A percentile compares a stretch with the other conserved stretches of the same genome.
Evolutionary conservation across 2,329 filamentous ascomycete species (phyloP).

Genomic region (Ophidiomyces ophidiicola): DNA sequence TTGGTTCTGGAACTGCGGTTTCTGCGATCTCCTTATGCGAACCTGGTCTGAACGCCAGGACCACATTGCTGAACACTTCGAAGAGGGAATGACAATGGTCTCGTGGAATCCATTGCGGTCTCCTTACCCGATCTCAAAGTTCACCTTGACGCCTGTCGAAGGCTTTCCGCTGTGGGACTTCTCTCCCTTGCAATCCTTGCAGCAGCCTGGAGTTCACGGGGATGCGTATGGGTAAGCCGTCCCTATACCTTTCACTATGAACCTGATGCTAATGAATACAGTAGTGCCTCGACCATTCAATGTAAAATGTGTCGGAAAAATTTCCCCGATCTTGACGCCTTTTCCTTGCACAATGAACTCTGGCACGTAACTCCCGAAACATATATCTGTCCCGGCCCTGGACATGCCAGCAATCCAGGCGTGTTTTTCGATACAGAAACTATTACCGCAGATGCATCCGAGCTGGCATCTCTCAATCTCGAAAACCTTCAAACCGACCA

Average conservation of each 20-base stretch:
- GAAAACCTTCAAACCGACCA: conserved; percentile 3
- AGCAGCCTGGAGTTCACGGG: conserved; percentile 9
- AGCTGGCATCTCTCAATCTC: conserved; percentile 2
- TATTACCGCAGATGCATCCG: conserved; percentile 2
- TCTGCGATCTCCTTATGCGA: conserved; percentile 12
- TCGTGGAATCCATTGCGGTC: conserved; percentile 14
- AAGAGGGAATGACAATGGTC: conserved; percentile 11
- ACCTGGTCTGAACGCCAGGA: conserved; percentile 15
- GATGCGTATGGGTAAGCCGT: conserved; percentile 7
- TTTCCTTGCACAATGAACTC: conserved; percentile 8
- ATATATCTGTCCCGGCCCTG: conserved; percentile 11
- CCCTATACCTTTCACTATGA: neutral
- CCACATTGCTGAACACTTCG: conserved; percentile 14
- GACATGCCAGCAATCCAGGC: conserved; percentile 7
- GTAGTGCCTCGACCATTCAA: neutral
- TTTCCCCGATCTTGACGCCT: conserved; percentile 5
- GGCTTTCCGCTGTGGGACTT: conserved; percentile 12
- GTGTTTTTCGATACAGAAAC: conserved; percentile 11
- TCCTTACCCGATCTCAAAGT: conserved; percentile 12
- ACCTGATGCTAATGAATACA: neutral
- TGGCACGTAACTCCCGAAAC: conserved; percentile 11
- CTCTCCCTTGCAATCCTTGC: conserved; percentile 5
- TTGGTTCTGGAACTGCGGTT: conserved; percentile 16
- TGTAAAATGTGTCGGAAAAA: conserved; percentile 9
- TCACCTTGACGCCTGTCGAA: conserved; percentile 8